phyloP scores from a whole-genome alignment of 2,329 filamentous ascomycete species.

The Paramyrothecium sp. region DNA sequence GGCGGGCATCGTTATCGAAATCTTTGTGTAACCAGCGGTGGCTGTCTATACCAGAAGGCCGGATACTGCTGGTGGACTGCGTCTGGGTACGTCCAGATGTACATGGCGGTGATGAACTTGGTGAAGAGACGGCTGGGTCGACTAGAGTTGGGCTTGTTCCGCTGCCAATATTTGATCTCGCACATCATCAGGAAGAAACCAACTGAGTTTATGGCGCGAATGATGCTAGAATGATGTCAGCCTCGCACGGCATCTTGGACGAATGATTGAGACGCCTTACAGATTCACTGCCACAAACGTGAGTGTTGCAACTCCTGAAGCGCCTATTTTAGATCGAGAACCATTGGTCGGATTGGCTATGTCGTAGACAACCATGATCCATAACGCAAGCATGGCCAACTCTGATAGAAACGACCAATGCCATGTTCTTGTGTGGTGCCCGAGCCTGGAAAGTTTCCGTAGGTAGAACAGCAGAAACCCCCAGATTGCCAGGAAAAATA shows the following conservation, averaged over 20 bases:
- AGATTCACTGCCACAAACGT: slow-evolving; percentile 35
- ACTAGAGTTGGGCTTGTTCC: slow-evolving; percentile 26
- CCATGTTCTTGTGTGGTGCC: slow-evolving; percentile 35
- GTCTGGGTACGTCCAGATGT: slow-evolving; percentile 42
- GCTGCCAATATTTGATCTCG: slow-evolving; percentile 37
- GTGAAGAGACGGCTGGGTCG: slow-evolving; percentile 20
- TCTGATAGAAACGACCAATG: slow-evolving; percentile 36
- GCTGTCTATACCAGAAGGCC: slow-evolving; percentile 19
- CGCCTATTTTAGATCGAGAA: slow-evolving; percentile 3
- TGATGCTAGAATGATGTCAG: slow-evolving; percentile 24
- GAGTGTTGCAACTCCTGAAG: slow-evolving; percentile 25
- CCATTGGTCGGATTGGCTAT: slow-evolving; percentile 17
- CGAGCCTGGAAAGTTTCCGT: slow-evolving; percentile 14
- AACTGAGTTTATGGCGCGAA: slow-evolving; percentile 35
- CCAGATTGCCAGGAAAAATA: slow-evolving; percentile 34
- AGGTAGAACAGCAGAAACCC: slow-evolving; percentile 30
- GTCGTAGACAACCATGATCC: slow-evolving; percentile 20
- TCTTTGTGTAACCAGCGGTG: not conserved
- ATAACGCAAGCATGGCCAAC: slow-evolving; percentile 16
- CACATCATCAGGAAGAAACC: slow-evolving; percentile 35
- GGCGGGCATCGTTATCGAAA: too few relatives aligned
- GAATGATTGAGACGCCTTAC: slow-evolving; percentile 22
- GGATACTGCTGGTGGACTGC: slow-evolving; percentile 36
- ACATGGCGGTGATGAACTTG: slow-evolving; percentile 25
- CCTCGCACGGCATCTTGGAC: not conserved